Percentiles rank a stretch among this genome's conserved stretches.
These are phyloP conservation scores for Dactylellina leptospora DNA, from an alignment of 2,329 filamentous ascomycete species.

Conservation along the genomic window DNA sequence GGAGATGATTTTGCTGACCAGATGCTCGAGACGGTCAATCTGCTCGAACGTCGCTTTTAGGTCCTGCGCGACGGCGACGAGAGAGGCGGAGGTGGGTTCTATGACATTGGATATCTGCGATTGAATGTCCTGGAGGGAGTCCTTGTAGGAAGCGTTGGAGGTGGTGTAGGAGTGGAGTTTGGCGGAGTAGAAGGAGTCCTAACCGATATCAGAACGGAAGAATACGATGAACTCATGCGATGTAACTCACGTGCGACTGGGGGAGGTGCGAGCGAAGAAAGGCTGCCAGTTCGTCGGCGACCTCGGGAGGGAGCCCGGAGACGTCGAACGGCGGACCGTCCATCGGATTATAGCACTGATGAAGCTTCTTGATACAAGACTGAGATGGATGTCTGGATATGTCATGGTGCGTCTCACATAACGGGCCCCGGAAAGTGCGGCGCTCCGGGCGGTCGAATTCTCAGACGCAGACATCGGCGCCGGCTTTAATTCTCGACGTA, in stretches of 20 bases:
- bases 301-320: conserved; percentile 24
- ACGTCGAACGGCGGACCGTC: conserved; percentile 24
- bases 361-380: no score
- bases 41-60: conserved; percentile 56
- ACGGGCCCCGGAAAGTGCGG: no score
- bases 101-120: conserved; percentile 56
- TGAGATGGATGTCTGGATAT: no score
- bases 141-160: conserved; percentile 29
- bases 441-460: no score
- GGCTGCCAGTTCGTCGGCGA: conserved; percentile 45
- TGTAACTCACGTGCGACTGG: conserved; percentile 23
- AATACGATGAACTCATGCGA: neutral
- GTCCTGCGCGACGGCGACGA: conserved; percentile 56
- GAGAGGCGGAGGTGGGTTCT: conserved; percentile 55
- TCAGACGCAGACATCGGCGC: no score
- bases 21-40: conserved; percentile 56
- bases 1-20: conserved; percentile 53
- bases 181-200: conserved; percentile 37
- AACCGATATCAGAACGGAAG: neutral
- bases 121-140: conserved; percentile 53
- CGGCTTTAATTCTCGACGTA: no score
- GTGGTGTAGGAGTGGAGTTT: conserved; percentile 14
- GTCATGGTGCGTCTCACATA: no score
- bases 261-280: conserved; percentile 36
- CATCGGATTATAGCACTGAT: no score